phyloP scores from a whole-genome alignment of 225 moss, liverwort and hornwort genomes.

The Takakia lepidozioides region DNA sequence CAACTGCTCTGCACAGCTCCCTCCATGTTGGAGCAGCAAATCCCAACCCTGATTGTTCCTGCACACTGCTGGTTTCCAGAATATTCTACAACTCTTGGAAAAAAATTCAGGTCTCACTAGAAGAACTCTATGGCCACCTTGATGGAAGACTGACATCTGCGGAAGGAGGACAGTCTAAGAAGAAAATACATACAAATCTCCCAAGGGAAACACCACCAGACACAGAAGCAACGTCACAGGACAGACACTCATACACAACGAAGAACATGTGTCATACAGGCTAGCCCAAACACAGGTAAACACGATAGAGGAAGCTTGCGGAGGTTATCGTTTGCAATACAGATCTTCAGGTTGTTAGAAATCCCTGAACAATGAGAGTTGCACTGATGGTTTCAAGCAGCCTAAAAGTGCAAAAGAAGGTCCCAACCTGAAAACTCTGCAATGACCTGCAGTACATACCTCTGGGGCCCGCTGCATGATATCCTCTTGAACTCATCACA shows the following conservation, averaged over 20 bases:
- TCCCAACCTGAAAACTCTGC: neutral
- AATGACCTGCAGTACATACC: slow-evolving; percentile 1
- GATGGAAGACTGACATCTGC: neutral
- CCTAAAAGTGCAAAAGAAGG: neutral
- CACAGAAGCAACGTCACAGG: neutral
- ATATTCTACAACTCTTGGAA: neutral
- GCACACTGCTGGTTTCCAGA: neutral
- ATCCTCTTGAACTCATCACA: neutral
- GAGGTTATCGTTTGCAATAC: too few relatives aligned
- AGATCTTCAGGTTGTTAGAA: too few relatives aligned
- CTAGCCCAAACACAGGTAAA: too few relatives aligned
- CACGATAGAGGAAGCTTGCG: too few relatives aligned
- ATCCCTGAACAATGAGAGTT: neutral
- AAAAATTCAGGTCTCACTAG: neutral
- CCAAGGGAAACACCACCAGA: neutral
- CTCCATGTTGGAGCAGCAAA: neutral
- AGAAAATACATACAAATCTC: neutral
- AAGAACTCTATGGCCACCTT: neutral
- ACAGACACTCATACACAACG: neutral
- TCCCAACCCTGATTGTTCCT: neutral
- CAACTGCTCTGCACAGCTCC: slow-evolving; percentile 7
- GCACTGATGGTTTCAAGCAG: neutral
- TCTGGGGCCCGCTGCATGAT: neutral
- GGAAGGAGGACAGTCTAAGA: neutral
- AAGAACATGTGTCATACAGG: too few relatives aligned